A percentile compares a stretch with the other conserved stretches of the same genome.
These are phyloP conservation scores for Lithospermum erythrorhizon DNA, from an alignment of 257 asterid species.

Conservation along the genomic window DNA sequence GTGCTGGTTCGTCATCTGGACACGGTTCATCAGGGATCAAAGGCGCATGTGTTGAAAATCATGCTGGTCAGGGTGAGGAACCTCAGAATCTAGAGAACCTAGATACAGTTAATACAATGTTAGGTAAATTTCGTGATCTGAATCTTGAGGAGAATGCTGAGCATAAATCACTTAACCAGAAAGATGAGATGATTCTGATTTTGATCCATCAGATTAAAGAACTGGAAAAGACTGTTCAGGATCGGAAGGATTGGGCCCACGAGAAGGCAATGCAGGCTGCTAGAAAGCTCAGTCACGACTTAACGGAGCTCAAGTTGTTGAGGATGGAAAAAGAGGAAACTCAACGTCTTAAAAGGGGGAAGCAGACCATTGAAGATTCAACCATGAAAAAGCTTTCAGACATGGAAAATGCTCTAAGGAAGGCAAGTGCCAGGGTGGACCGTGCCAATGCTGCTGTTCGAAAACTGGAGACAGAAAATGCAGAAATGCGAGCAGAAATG, in stretches of 20 bases:
- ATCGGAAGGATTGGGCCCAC: constrained; percentile 91
- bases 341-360: constrained; percentile 61
- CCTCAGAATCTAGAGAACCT: constrained; percentile 47
- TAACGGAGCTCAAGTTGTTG: constrained; percentile 72
- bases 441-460: constrained; percentile 68
- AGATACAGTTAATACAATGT: constrained; percentile 64
- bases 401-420: constrained; percentile 76
- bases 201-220: constrained; percentile 75
- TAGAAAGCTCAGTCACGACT: constrained; percentile 73
- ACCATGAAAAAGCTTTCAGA: constrained; percentile 62
- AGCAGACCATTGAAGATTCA: constrained; percentile 49
- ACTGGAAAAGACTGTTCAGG: constrained; percentile 76
- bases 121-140: constrained; percentile 70
- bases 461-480: constrained; percentile 72
- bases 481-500: constrained; percentile 89
- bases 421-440: constrained; percentile 79
- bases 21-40: constrained; percentile 32
- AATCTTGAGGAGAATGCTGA: constrained; percentile 68
- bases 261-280: constrained; percentile 98
- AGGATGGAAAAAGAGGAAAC: constrained; percentile 91
- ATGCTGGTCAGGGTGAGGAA: no score
- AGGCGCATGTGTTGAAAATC: constrained; percentile 20
- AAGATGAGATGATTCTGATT: constrained; percentile 69
- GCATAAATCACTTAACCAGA: constrained; percentile 49
- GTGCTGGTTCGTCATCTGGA: constrained; percentile 37